Base-by-base conservation (phyloP, 768 basidiomycete genomes). In the Leucosporidium scottii region DNA sequence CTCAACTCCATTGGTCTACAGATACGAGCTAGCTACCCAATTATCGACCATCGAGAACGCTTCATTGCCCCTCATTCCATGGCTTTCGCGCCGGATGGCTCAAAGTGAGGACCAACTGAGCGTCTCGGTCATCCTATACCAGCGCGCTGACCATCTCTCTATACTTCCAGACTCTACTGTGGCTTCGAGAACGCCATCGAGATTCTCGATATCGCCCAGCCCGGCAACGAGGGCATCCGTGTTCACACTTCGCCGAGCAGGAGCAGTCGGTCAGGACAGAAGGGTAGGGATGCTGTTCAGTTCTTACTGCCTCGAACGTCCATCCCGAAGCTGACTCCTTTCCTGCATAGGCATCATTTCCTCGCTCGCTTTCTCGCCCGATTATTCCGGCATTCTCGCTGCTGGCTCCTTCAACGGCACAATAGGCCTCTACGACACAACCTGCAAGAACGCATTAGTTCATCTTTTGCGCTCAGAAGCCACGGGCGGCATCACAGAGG, bases 1-100 rank as follows among this genome's bases (percentile, higher is more conserved):
- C 30, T 49, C 25, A 59, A 67, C 49, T 48, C 60, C 62, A 57
- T 39, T 70, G 23, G 49, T 12, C 1, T 21, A 27, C 75, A 96
- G 93, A 83, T 91, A 25, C 85, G 93, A 23, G 94, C 93, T 0
- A 93, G 91, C 1, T 97, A 98, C 77, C 82, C 82, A 50, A 94
- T 97, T 49, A 84, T 97, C 15, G 93, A 97, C 77, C 93, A 98
- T 74, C 82, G 88, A n/a, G 94, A 97, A 79, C 84, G 93, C 39
- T 85, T 90, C 62, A 81, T 96, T 50, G 92, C 91, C 0, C 93
- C 94, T 0, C 88, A 91, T 63, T 85, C 85, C 72, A 81, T 97
- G 66, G 82, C 87, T 0, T 97, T 96, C 78, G 89, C 90, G 72
- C 77, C 82, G 1, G 79, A 83, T 7, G 85, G 84, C 0, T 81